Evolutionary conservation across 768 basidiomycete genomes (phyloP), one percentile per base, ranked within the genome.

Genomic region (Rhizopogon salebrosus): DNA sequence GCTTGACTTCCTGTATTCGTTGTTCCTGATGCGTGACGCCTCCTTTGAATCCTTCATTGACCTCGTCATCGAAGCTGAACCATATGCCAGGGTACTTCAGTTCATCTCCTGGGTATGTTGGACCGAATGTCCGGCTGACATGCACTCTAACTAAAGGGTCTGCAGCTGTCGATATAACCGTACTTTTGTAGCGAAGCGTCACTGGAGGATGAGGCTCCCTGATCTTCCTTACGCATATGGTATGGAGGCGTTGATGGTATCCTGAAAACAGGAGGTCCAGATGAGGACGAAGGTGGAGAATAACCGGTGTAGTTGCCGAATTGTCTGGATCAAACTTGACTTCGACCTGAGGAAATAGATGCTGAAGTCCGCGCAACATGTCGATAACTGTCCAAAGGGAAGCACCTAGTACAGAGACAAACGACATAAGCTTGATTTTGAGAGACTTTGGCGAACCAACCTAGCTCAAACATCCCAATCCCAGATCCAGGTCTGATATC

Each of bases 191-290:
- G 51, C 80, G 79, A 29, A 92, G 68, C 9, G 76, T 80, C 24
- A 89, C 73, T 3, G 85, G 83, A 1, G 86, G 88, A 63, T 80
- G 76, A 14, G 79, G 76, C 49, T 85, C 84, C 18, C 80, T 82
- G 14, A 89, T 77, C 57, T 77, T 82, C 59, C 84, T 78, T 36
- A 91, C 67, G 59, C 80, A 84, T 46, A 93, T 89, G 6, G 87
- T 90, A 52, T 87, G 87, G 18, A 93, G 75, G 20, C 90, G 81
- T 59, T 93, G 91, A 54, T 85, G 78, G 58, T 79, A 79, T 10
- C 85, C 83, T 16, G 90, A 89, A 68, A 92, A 93, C 40, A 93
- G 75, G n/a, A 93, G 78, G 64, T 92, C 89, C 49, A 93, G 74
- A 64, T 92, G 87, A 1, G 90, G 90, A 16, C 85, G 83, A 24